Evolutionary conservation across 129 eudicot species (phyloP), one percentile per base, ranked within the genome.

Genomic region (Chrysanthemum makinoi): DNA sequence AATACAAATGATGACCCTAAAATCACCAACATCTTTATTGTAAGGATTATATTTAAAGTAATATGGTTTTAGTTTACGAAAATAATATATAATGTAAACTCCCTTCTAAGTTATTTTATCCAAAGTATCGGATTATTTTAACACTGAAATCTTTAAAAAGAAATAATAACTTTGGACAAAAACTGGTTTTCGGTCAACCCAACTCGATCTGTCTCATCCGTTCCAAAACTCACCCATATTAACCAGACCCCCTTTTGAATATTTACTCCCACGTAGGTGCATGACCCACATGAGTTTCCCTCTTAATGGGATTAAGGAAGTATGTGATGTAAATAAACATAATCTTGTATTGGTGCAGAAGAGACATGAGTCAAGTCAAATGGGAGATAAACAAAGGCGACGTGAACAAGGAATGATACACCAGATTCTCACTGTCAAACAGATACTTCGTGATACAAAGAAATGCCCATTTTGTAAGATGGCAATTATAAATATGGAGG

Each of bases 381-480:
- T 90, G 72, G 77, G 72, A 7, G 83, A 63, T 66, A 83, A 66
- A 22, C 93, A 84, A 84, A 75, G 79, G 79, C 80, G 30, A 15
- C 88, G 82, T 10, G 96, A 85, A 82, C 67, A 55, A 43, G 91
- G 79, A 44, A 82, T 89, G 96, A 90, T 90, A 18, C 75, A 90
- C 22, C 87, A 94, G 80, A 65, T 94, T 66, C 88, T 84, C 64
- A 94, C 91, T 65, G 76, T 87, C 56, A 82, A 75, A 69, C 91
- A 87, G 57, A 82, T 87, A 76, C 76, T 80, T 51, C 85, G 89
- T 67, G 85, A 77, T 80, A 86, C 96, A 62, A 87, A 87, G 69
- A 96, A 74, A 73, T 94, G 99, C 75, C 97, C 99, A 55, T 75
- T 86, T 59, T 94, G 99, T 81, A 94, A 94, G 66, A 84, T 94